Evolutionary conservation across 768 basidiomycete genomes (phyloP), one percentile per base, ranked within the genome.

Genomic region (Kwoniella bestiolae): DNA sequence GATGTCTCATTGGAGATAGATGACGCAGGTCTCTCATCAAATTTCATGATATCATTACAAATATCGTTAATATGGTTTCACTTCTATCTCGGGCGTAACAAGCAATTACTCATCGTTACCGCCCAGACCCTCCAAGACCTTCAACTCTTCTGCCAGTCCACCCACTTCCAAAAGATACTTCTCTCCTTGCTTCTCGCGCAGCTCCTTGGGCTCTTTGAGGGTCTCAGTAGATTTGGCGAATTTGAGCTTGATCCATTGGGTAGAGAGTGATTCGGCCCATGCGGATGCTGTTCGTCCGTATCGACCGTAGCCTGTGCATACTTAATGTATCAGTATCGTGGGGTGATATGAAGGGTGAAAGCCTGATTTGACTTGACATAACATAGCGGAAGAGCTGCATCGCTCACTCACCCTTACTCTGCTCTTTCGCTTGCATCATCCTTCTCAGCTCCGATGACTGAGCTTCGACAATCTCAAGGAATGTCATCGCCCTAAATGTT

Each of bases 341-440:
- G n/a, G n/a, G n/a, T n/a, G n/a, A n/a, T n/a, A n/a, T n/a, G n/a
- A n/a, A n/a, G n/a, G n/a, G n/a, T n/a, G n/a, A n/a, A n/a, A n/a
- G n/a, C n/a, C n/a, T n/a, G n/a, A n/a, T n/a, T n/a, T n/a, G n/a
- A n/a, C n/a, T n/a, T n/a, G n/a, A n/a, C n/a, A n/a, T n/a, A n/a
- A n/a, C n/a, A 28, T 11, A 23, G 28, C 60, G 3, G 34, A 55
- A 29, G 6, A 49, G 31, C 2, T 23, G 25, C 28, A 21, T 14
- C 9, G 3, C 28, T 18, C 16, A 68, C 69, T 66, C 25, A 75
- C 73, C 53, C 49, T 52, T 66, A 7, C 62, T 49, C 2, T 32
- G 34, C 41, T 75, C 71, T 63, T 75, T 75, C 14, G 50, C 52
- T 31, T 70, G 16, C 31, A 75, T 55, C 57, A 75, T 67, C n/a